Evolutionary conservation across 2,329 filamentous ascomycete species (phyloP).

Genomic region (Cladosporium sp.): DNA sequence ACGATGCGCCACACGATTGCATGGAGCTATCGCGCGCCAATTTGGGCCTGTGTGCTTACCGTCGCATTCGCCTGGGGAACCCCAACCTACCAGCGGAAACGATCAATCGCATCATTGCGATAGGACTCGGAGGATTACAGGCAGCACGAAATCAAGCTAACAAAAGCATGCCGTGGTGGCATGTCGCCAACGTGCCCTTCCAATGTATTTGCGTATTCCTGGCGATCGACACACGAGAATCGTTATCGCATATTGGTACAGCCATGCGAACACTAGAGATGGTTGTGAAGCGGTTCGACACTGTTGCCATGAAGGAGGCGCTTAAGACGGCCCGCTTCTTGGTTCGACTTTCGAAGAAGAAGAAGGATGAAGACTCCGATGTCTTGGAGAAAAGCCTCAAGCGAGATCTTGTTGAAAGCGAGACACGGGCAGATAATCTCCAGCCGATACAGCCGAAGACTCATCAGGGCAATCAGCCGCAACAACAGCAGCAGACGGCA

Average conservation of each 20-base stretch:
- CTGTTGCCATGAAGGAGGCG: constrained; percentile 45
- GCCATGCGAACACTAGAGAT: constrained; percentile 43
- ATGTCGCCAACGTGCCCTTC: constrained; percentile 57
- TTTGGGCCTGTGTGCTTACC: constrained; percentile 52
- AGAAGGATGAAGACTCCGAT: constrained; percentile 44
- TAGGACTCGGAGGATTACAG: constrained; percentile 44
- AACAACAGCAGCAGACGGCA: not conserved
- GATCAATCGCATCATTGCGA: constrained; percentile 45
- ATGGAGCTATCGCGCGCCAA: constrained; percentile 47
- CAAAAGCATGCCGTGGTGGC: constrained; percentile 52
- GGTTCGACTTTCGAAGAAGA: constrained; percentile 48
- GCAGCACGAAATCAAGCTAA: constrained; percentile 46
- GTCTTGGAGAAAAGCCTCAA: constrained; percentile 27
- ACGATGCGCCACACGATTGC: constrained; percentile 28
- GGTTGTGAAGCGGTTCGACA: constrained; percentile 29
- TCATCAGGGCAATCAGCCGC: not conserved
- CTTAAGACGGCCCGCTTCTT: constrained; percentile 53
- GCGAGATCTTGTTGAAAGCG: constrained; percentile 18
- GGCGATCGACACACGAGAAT: constrained; percentile 51
- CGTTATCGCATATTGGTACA: constrained; percentile 45
- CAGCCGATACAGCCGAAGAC: constrained; percentile 6
- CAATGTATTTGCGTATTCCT: constrained; percentile 55
- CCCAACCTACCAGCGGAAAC: constrained; percentile 41
- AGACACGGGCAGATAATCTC: constrained; percentile 20
- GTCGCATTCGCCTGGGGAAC: constrained; percentile 50